Evolutionary conservation across 441 rosid genomes (phyloP).

Genomic region (Adansonia grandidieri): DNA sequence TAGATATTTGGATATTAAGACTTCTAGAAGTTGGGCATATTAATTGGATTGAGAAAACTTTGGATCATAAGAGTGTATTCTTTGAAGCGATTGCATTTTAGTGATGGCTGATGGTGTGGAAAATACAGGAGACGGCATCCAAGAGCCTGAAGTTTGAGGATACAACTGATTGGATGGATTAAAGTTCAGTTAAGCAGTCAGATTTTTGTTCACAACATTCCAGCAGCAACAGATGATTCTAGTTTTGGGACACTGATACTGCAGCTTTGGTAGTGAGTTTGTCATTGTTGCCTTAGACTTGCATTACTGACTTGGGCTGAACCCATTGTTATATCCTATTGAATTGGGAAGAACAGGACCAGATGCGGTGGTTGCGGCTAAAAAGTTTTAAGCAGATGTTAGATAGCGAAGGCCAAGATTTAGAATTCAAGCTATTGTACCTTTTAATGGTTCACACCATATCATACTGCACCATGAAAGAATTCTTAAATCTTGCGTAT

Average conservation of each 20-base stretch:
- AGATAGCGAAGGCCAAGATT: background rate
- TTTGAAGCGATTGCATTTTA: background rate
- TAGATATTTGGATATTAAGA: background rate
- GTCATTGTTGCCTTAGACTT: conserved; percentile 33
- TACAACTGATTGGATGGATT: conserved; percentile 31
- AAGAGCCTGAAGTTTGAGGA: conserved; percentile 49
- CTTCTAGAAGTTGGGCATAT: background rate
- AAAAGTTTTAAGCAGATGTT: conserved; percentile 10
- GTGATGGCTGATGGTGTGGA: conserved; percentile 11
- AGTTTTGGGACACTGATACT: conserved; percentile 30
- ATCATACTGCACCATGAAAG: background rate
- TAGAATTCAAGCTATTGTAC: background rate
- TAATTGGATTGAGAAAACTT: background rate
- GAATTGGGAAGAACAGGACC: conserved; percentile 38
- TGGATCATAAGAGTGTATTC: background rate
- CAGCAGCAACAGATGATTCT: conserved; percentile 26
- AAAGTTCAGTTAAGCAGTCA: conserved; percentile 32
- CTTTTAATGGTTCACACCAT: background rate
- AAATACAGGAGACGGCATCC: conserved; percentile 92
- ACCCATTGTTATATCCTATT: conserved; percentile 32
- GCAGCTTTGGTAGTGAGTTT: conserved; percentile 30
- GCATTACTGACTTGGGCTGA: conserved; percentile 33
- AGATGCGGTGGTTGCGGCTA: conserved; percentile 25
- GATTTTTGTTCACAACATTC: conserved; percentile 43
- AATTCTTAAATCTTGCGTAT: background rate